Base-by-base conservation (phyloP, 2,329 filamentous ascomycete genomes). In the Grosmannia huntii region DNA sequence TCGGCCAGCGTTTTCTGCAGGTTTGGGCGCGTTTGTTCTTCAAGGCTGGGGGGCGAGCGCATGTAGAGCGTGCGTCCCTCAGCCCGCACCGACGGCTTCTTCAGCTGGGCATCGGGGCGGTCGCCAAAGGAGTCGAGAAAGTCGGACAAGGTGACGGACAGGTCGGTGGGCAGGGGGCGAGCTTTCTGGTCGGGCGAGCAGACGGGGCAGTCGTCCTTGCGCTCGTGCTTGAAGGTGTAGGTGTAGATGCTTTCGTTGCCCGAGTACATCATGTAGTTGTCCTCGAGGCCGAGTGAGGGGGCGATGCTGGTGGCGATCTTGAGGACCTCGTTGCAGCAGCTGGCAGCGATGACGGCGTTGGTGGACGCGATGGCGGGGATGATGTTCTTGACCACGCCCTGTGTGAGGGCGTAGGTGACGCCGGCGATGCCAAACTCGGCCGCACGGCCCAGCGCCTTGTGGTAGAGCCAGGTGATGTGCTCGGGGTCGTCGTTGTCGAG, bases 181-280 rank as follows among this genome's bases (percentile, higher is more conserved):
- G 94, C 84, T 59, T 89, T 73, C 57, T 89, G 87, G 21, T 92
- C 91, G 52, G 62, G 60, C 38, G 60, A 52, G 68, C 94, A 99
- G 7, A 97, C 94, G 2, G 94, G 90, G 64, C 94, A 99, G 71
- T 97, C 94, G 19, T 86, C 81, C 71, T 96, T 97, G 75, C 88
- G 89, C 73, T 96, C 87, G 67, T 96, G 90, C 67, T 90, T 86
- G 70, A 97, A 99, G 0, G 94, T 99, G 72, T 96, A 96, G 0
- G 94, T 99, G 75, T 99, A 99, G 64, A 99, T 87, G 64, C 87
- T 82, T 67, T 95, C 92, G 67, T 97, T 91, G 53, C 95, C 94
- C 14, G 90, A 96, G 71, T 99, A 99, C 89, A 96, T 96, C 91
- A 97, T 97, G 74, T 99, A 99, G 70, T 96, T 95, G 58, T 86